Evolutionary conservation across 169 alveolate genomes (phyloP), one percentile per base, ranked within the genome.

Genomic region (Plasmodium blacklocki): DNA sequence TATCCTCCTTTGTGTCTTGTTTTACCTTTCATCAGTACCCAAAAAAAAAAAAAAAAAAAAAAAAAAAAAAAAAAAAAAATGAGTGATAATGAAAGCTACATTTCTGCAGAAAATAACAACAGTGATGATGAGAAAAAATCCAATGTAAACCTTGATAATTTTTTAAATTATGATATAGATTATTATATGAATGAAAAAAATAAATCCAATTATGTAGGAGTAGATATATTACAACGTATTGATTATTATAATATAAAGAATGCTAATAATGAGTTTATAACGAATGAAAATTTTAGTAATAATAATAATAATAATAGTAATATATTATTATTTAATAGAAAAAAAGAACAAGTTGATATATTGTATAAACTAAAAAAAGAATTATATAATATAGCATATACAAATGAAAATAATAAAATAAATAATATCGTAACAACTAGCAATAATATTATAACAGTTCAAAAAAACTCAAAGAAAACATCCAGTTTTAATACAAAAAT

Each of bases 1-100:
- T 32, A 32, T 32, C 21, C 19, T 49, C 47, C 15, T n/a, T 70
- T 70, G 18, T 15, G 12, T 70, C 50, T 70, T 54, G 7, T 12
- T 73, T 29, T 73, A 14, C 54, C 14, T 2, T 67, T 4, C 15
- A 4, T 19, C 45, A 4, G 45, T 32, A 32, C 4, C 7, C 7
- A 32, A 4, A 26, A 26, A 26, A 26, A 26, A 26, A 26, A 4
- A 32, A 32, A 32, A 32, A 32, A 32, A 32, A 26, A 4, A 32
- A 32, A 32, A 32, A 32, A 32, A 32, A 32, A 32, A 32, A 32
- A 32, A 32, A 4, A n/a, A 26, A 75, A 75, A 63, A 75, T 75
- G 88, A 63, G 75, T 49, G 88, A 75, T 26, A 47, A 54, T 29
- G 88, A 63, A 63, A 75, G 88, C 43, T 75, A 62, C 43, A 49